Conservation (phyloP, 805 yeast species). For the Metschnikowia chrysomelidarum region DNA sequence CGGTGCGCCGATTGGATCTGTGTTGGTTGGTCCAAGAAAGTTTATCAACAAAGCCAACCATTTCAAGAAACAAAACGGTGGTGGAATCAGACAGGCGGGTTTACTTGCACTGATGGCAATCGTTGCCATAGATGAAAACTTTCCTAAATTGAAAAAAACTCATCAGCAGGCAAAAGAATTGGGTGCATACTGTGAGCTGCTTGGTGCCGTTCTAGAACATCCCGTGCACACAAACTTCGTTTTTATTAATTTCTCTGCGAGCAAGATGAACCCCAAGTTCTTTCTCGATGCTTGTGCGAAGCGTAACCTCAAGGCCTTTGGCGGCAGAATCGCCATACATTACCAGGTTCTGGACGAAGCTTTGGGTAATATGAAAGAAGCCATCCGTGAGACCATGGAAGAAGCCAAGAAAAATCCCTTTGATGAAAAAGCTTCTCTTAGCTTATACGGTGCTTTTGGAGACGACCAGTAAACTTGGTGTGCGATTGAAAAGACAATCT, state of each 20-base stretch:
- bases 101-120: constrained; percentile 41
- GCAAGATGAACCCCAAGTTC: constrained; percentile 27
- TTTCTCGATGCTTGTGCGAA: constrained; percentile 24
- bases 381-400: constrained; percentile 16
- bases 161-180: constrained; percentile 36
- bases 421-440: constrained; percentile 8
- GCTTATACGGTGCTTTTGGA: constrained; percentile 13
- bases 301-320: constrained; percentile 16
- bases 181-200: constrained; percentile 29
- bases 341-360: constrained; percentile 34
- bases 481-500: no score
- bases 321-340: constrained; percentile 32
- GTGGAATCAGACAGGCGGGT: constrained; percentile 45
- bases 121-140: constrained; percentile 40
- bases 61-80: constrained; percentile 44
- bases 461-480: constrained; percentile 6
- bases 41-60: constrained; percentile 43
- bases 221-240: constrained; percentile 44
- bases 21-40: constrained; percentile 32
- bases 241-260: constrained; percentile 34
- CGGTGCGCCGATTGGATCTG: constrained; percentile 46
- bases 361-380: constrained; percentile 25
- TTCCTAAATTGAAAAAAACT: constrained; percentile 28
- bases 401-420: constrained; percentile 18
- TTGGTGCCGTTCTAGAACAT: constrained; percentile 31